phyloP scores from a whole-genome alignment of 2,329 filamentous ascomycete species.

The Tolypocladium nubicola region DNA sequence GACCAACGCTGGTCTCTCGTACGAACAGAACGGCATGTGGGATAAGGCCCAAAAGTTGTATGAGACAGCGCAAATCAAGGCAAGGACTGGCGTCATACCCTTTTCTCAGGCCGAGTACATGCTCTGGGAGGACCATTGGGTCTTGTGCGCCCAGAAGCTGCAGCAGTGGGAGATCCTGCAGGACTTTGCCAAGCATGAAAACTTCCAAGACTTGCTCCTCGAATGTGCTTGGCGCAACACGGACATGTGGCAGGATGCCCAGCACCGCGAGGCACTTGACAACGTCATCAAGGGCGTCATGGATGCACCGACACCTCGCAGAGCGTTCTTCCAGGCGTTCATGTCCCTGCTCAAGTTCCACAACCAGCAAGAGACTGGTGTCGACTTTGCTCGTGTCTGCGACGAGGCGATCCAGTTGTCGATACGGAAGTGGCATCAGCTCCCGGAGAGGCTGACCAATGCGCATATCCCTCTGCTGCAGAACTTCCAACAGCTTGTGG shows the following conservation, averaged over 20 bases:
- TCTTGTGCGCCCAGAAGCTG: slow-evolving; percentile 92
- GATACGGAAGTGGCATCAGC: slow-evolving; percentile 96
- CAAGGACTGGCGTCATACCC: slow-evolving; percentile 86
- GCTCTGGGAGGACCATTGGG: slow-evolving; percentile 99
- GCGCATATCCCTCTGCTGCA: slow-evolving; percentile 91
- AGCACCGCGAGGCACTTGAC: slow-evolving; percentile 82
- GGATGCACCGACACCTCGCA: slow-evolving; percentile 87
- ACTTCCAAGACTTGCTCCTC: slow-evolving; percentile 89
- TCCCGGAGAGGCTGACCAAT: slow-evolving; percentile 87
- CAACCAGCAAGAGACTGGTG: slow-evolving; percentile 67
- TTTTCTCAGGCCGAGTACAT: slow-evolving; percentile 97
- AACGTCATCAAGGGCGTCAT: slow-evolving; percentile 93
- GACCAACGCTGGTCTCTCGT: slow-evolving; percentile 92
- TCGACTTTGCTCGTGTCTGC: slow-evolving; percentile 80
- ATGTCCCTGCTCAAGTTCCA: slow-evolving; percentile 94
- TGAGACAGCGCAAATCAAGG: slow-evolving; percentile 93
- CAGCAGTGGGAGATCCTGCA: slow-evolving; percentile 98
- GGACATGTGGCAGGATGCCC: slow-evolving; percentile 84
- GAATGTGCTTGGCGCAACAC: slow-evolving; percentile 94
- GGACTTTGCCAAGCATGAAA: slow-evolving; percentile 98
- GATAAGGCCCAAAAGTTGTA: slow-evolving; percentile 97
- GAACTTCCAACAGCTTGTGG: slow-evolving; percentile 95
- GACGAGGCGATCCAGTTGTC: slow-evolving; percentile 97
- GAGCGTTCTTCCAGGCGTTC: slow-evolving; percentile 97
- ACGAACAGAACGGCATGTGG: slow-evolving; percentile 99